A percentile compares a stretch with the other conserved stretches of the same genome.
These are phyloP conservation scores for Aegilops longissima DNA, from an alignment of 176 grass and related monocot species.

Conservation along the genomic window DNA sequence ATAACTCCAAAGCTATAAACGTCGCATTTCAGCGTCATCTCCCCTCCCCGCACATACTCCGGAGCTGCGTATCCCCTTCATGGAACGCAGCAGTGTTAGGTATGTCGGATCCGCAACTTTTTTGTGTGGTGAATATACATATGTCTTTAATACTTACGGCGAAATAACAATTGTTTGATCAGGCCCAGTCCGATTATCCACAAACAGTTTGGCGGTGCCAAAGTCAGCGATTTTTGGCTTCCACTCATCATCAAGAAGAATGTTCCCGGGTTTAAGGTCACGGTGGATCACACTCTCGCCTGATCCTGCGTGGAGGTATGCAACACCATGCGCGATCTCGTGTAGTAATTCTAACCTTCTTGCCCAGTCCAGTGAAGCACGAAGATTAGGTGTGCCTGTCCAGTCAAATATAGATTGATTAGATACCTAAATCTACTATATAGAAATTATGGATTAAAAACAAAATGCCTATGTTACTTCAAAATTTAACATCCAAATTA, in stretches of 20 bases:
- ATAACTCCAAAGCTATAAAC: background rate
- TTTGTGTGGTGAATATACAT: background rate
- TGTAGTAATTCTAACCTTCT: constrained; percentile 8
- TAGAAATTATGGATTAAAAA: background rate
- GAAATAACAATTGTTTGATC: background rate
- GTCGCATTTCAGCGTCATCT: background rate
- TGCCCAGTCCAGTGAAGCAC: background rate
- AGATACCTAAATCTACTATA: background rate
- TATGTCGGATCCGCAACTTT: background rate
- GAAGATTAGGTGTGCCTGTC: background rate
- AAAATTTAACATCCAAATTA: background rate
- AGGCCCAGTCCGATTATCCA: background rate
- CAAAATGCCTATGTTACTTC: background rate
- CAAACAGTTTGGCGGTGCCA: constrained; percentile 1
- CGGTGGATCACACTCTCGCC: constrained; percentile 22
- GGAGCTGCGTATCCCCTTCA: constrained; percentile 1
- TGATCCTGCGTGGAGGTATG: constrained; percentile 26
- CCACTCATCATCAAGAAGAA: constrained; percentile 25
- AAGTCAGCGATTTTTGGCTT: constrained; percentile 26
- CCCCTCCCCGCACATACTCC: background rate
- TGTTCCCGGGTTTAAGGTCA: constrained; percentile 30
- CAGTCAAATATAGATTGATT: background rate
- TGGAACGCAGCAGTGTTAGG: background rate
- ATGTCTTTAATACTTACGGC: background rate
- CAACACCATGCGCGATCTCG: background rate